These are phyloP conservation scores for Xylaria intraflava DNA, from an alignment of 495 filamentous ascomycete genomes.

Conservation along the genomic window DNA sequence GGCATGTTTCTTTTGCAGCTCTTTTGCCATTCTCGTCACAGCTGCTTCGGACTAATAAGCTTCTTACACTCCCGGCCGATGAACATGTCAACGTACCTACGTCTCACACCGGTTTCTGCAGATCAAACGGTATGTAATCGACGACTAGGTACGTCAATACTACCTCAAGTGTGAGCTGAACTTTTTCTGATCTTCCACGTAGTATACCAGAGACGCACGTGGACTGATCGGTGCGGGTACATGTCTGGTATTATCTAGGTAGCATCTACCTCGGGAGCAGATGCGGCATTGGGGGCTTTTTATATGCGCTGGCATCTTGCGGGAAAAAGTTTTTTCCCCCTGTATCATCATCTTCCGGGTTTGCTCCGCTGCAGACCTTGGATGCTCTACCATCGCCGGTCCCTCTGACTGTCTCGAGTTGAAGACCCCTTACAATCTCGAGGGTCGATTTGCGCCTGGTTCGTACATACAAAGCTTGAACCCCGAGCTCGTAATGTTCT, in stretches of 20 bases:
- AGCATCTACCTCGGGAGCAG: background rate
- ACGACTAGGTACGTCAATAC: background rate
- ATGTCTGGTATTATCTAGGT: background rate
- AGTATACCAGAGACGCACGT: background rate
- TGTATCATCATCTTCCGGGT: slow-evolving; percentile 2
- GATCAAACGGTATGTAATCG: background rate
- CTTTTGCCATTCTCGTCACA: background rate
- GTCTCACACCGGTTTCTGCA: background rate
- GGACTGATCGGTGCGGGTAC: background rate
- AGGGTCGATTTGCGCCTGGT: too few relatives aligned
- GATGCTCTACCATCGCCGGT: slow-evolving; percentile 1
- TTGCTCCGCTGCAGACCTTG: slow-evolving; percentile 9
- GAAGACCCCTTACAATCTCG: slow-evolving; percentile 7
- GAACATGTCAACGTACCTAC: background rate
- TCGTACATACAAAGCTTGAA: too few relatives aligned
- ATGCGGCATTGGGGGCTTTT: background rate
- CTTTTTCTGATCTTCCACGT: background rate
- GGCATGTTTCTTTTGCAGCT: background rate
- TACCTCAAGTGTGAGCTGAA: slow-evolving; percentile 1
- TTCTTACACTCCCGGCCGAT: slow-evolving; percentile 2
- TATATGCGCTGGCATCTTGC: slow-evolving; percentile 2
- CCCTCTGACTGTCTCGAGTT: background rate
- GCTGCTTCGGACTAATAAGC: background rate
- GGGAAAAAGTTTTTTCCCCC: slow-evolving; percentile 6
- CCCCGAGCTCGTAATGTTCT: too few relatives aligned